Conservation (phyloP, 129 eudicot genomes). For the Helianthus tuberosus region DNA sequence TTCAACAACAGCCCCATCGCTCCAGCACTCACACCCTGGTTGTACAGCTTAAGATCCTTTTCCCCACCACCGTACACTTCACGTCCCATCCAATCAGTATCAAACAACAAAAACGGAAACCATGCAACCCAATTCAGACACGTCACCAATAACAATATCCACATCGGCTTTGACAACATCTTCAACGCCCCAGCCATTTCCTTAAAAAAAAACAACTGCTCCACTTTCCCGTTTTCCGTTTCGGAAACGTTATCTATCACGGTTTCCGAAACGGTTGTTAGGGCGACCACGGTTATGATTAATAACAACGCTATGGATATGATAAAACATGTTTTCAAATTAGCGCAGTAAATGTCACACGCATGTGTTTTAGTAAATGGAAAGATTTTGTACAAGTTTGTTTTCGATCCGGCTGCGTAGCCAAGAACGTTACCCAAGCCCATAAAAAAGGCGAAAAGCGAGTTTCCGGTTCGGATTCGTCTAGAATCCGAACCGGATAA, state of each 20-base stretch:
- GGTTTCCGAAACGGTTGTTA: constrained; percentile 29
- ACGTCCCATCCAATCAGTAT: constrained; percentile 90
- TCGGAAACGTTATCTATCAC: constrained; percentile 9
- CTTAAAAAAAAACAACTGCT: constrained; percentile 37
- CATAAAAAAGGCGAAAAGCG: constrained; percentile 68
- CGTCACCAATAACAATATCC: constrained; percentile 70
- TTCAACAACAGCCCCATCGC: constrained; percentile 70
- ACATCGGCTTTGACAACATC: constrained; percentile 65
- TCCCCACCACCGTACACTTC: constrained; percentile 77
- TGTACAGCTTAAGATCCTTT: constrained; percentile 38
- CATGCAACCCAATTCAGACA: constrained; percentile 86
- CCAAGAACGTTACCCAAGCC: constrained; percentile 75
- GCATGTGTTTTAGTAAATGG: constrained; percentile 63
- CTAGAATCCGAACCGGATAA: constrained; percentile 33
- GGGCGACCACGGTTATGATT: constrained; percentile 27
- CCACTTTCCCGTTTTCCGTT: neutral
- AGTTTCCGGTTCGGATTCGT: constrained; percentile 43
- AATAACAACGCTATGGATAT: constrained; percentile 38
- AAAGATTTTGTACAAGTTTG: constrained; percentile 26
- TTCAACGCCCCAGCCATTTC: constrained; percentile 67
- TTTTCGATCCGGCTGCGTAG: constrained; percentile 56
- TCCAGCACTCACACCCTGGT: constrained; percentile 67
- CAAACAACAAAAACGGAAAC: constrained; percentile 82
- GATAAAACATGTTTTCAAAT: constrained; percentile 65
- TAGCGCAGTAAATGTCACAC: constrained; percentile 70